phyloP scores from a whole-genome alignment of 2,329 filamentous ascomycete species.

The Chaetomiaceae sp. region DNA sequence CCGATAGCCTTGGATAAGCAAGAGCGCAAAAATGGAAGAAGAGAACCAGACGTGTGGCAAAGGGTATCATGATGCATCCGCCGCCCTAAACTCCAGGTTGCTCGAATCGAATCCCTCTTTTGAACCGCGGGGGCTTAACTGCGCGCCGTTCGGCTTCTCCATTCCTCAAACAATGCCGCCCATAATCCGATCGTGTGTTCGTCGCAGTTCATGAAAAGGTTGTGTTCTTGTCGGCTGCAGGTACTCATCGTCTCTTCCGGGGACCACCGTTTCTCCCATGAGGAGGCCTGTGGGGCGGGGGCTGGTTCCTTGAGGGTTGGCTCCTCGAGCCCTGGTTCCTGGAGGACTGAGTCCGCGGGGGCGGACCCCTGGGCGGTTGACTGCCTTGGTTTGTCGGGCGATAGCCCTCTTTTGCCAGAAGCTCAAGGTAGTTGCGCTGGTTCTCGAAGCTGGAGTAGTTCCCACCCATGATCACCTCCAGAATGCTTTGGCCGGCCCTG shows the following conservation, averaged over 20 bases:
- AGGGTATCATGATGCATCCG: constrained; percentile 20
- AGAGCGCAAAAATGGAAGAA: not conserved
- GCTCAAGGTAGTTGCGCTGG: constrained; percentile 61
- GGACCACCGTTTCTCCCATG: not conserved
- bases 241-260: constrained; percentile 3
- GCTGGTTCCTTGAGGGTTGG: not conserved
- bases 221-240: not conserved
- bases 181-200: not conserved
- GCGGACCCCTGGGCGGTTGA: not conserved
- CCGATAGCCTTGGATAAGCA: no score
- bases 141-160: not conserved
- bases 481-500: constrained; percentile 48
- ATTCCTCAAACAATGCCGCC: constrained; percentile 2
- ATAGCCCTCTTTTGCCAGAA: constrained; percentile 31
- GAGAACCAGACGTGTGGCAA: not conserved
- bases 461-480: constrained; percentile 68
- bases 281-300: not conserved
- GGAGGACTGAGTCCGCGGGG: no score
- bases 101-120: not conserved
- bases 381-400: not conserved
- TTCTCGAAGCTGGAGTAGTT: constrained; percentile 71
- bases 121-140: not conserved
- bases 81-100: constrained; percentile 11
- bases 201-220: constrained; percentile 2
- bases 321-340: not conserved